Base-by-base conservation (phyloP, 1,284 basidiomycete species). In the Austroboletus sp. region DNA sequence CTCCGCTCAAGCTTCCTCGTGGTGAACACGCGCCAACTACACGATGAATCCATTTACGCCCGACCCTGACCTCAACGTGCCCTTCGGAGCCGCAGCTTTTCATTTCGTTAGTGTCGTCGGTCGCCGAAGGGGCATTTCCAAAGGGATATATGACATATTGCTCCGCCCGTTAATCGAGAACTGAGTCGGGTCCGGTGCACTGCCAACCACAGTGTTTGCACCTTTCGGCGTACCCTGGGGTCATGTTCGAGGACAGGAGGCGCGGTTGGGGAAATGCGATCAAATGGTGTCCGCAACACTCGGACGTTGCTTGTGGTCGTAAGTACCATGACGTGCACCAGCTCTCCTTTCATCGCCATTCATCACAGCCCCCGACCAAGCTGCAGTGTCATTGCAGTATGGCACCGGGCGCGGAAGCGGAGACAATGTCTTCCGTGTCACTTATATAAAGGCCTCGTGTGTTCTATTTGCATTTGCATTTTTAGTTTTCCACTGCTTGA, bases 41-140 rank as follows among this genome's bases (percentile, higher is more conserved):
- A 44, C 42, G 40, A 27, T 27, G 36, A 29, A 38, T 48, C 48
- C 44, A 44, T 36, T 52, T 40, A 32, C 23, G 38, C 34, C 34
- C 19, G 34, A 36, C 34, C 45, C 41, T 36, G 42, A 37, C 44
- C 42, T 40, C 46, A 54, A 43, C 44, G 43, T 46, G 31, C 45
- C 29, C 34, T 49, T 57, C 57, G 56, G 58, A 34, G 0, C 54
- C 58, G 57, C 41, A 52, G 57, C 33, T 48, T 32, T 32, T 54
- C 51, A 57, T 57, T 44, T 16, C 11, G 15, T 6, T 23, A 31
- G 40, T 21, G 19, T 45, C 21, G 21, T 21, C 41, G 44, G 21
- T 21, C 41, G 44, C 13, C 5, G 26, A 41, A 26, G 23, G 21
- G 33, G 25, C 6, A 13, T 11, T 10, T 10, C 8, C 12, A 17